phyloP scores from a whole-genome alignment of 1,139 yeast species.

The Starmera stellimalicola region DNA sequence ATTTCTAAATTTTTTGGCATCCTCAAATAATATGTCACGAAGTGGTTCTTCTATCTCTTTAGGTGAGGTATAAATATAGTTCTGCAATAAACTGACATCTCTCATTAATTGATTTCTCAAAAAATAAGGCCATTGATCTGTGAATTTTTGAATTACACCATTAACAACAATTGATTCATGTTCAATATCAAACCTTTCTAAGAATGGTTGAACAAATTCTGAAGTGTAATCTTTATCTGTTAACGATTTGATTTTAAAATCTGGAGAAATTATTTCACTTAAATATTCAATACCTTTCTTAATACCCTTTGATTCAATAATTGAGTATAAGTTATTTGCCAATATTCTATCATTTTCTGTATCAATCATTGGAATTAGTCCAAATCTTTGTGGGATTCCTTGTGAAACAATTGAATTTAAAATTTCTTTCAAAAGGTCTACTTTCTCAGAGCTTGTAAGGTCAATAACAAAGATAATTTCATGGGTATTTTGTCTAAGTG shows the following conservation, averaged over 20 bases:
- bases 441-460: constrained; percentile 41
- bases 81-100: constrained; percentile 23
- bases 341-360: constrained; percentile 8
- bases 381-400: constrained; percentile 72
- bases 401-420: constrained; percentile 43
- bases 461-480: constrained; percentile 68
- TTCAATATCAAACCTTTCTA: constrained; percentile 32
- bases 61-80: constrained; percentile 20
- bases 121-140: constrained; percentile 32
- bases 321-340: constrained; percentile 13
- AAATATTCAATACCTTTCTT: constrained; percentile 9
- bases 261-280: constrained; percentile 5
- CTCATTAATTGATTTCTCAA: constrained; percentile 26
- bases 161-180: constrained; percentile 56
- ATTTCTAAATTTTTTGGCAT: constrained; percentile 22
- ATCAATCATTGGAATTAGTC: constrained; percentile 53
- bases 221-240: constrained; percentile 17
- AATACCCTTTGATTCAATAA: constrained; percentile 8
- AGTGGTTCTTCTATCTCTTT: constrained; percentile 23
- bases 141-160: constrained; percentile 49
- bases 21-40: constrained; percentile 11
- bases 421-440: constrained; percentile 37
- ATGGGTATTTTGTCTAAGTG: constrained; percentile 64
- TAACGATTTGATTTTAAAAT: constrained; percentile 9
- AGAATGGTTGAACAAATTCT: constrained; percentile 22